Conservation (phyloP, 192 early-diverging fungal genomes). For the Coemansia interrupta region DNA sequence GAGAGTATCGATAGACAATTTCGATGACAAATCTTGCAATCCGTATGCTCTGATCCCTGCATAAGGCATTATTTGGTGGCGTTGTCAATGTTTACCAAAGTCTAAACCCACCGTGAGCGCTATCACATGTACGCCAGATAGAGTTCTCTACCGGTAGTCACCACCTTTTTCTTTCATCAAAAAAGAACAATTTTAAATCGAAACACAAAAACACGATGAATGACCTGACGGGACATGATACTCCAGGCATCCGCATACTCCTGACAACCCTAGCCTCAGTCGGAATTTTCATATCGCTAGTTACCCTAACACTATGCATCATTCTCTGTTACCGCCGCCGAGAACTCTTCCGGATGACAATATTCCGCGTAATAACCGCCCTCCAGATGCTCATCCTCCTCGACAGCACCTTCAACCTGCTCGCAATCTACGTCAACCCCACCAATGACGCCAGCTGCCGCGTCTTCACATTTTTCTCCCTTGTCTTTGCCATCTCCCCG, state of each 20-base stretch:
- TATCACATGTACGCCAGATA: too few species aligned
- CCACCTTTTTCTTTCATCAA: too few species aligned
- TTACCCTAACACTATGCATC: conserved; percentile 12
- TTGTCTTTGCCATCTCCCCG: conserved; percentile 15
- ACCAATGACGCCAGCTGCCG: conserved; percentile 13
- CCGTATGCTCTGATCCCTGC: too few species aligned
- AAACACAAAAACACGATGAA: conserved; percentile 13
- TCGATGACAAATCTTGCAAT: too few species aligned
- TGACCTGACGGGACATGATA: conserved; percentile 19
- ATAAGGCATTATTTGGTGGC: too few species aligned
- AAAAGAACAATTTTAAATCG: too few species aligned
- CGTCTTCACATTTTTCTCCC: conserved; percentile 18
- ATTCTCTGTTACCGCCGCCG: conserved; percentile 14
- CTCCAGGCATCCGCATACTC: conserved; percentile 8
- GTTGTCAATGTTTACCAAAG: too few species aligned
- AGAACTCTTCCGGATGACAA: conserved; percentile 30
- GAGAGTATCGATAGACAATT: too few species aligned
- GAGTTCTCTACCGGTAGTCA: too few species aligned
- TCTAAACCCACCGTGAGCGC: too few species aligned
- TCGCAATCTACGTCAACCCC: conserved; percentile 8
- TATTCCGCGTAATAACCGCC: conserved; percentile 27
- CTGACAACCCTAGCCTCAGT: conserved; percentile 7
- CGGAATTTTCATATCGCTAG: conserved; percentile 12
- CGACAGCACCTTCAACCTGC: conserved; percentile 16
- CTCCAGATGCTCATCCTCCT: conserved; percentile 25